Percentiles rank a stretch among this genome's conserved stretches.
Conservation (phyloP, 169 alveolate genomes). For the Eimeria acervulina region DNA sequence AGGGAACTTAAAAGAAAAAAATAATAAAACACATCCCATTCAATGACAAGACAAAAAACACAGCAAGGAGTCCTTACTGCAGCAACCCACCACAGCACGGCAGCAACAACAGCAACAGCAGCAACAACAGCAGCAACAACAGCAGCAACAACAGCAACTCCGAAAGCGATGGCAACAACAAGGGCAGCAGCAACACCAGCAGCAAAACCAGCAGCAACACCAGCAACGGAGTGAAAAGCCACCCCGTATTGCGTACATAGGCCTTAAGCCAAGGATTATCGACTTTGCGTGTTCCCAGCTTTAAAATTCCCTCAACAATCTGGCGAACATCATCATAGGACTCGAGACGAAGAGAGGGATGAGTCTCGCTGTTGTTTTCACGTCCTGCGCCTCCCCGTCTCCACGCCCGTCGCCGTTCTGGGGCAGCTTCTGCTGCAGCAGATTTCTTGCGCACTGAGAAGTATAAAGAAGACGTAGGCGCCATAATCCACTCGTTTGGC, state of each 20-base stretch:
- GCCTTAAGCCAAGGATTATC: slow-evolving; percentile 69
- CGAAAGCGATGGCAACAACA: background rate
- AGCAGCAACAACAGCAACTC: background rate
- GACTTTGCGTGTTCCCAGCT: slow-evolving; percentile 47
- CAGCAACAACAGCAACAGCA: slow-evolving; percentile 3
- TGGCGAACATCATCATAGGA: slow-evolving; percentile 59
- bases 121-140: background rate
- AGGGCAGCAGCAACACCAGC: background rate
- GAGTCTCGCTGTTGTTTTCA: slow-evolving; percentile 4
- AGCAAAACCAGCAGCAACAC: background rate
- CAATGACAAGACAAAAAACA: no score
- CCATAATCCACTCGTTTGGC: slow-evolving; percentile 77
- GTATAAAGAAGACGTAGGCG: slow-evolving; percentile 76
- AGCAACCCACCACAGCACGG: no score
- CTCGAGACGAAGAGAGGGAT: slow-evolving; percentile 72
- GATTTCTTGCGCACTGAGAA: slow-evolving; percentile 77
- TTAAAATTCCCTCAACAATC: slow-evolving; percentile 62
- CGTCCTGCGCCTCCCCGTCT: slow-evolving; percentile 29
- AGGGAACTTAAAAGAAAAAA: background rate
- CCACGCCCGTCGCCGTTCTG: slow-evolving; percentile 32
- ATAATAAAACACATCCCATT: no score
- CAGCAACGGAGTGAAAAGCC: background rate
- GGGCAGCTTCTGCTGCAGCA: slow-evolving; percentile 23
- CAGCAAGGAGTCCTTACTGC: no score
- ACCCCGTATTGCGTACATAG: background rate